Conservation (phyloP, 495 filamentous ascomycete genomes). For the Penicillium angulare region DNA sequence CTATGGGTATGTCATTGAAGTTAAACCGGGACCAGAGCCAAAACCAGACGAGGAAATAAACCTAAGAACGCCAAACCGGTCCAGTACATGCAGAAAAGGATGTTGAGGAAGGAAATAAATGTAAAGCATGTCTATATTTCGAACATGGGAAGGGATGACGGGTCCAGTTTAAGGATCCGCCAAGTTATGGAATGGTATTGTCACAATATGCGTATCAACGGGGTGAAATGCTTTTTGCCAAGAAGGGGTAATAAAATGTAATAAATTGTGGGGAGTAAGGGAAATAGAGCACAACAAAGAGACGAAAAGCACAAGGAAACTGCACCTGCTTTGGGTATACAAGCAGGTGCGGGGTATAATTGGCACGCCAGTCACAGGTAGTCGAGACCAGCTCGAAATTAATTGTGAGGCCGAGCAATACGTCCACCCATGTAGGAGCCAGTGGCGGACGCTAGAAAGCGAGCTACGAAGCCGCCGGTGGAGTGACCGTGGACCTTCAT, state of each 20-base stretch:
- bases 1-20: no score
- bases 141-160: no score
- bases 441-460: slow-evolving; percentile 44
- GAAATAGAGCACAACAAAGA: slow-evolving; percentile 1
- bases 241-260: slow-evolving; percentile 10
- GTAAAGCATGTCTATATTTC: no score
- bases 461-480: slow-evolving; percentile 38
- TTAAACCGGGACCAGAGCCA: no score
- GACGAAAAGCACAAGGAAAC: neutral
- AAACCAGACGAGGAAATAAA: no score
- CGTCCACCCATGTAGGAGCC: slow-evolving; percentile 44
- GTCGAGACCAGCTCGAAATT: slow-evolving; percentile 26
- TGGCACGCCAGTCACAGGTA: neutral
- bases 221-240: slow-evolving; percentile 18
- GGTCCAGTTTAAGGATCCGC: no score
- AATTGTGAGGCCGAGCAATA: slow-evolving; percentile 33
- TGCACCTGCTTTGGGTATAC: neutral
- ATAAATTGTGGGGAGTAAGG: neutral
- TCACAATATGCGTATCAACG: slow-evolving; percentile 22
- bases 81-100: no score
- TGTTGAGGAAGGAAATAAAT: no score
- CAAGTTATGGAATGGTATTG: no score
- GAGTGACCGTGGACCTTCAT: slow-evolving; percentile 28
- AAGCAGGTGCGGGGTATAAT: neutral
- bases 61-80: no score